Percentiles rank a stretch among this genome's conserved stretches.
Conservation (phyloP, 805 yeast genomes). For the Lipomyces spencermartinsiae region DNA sequence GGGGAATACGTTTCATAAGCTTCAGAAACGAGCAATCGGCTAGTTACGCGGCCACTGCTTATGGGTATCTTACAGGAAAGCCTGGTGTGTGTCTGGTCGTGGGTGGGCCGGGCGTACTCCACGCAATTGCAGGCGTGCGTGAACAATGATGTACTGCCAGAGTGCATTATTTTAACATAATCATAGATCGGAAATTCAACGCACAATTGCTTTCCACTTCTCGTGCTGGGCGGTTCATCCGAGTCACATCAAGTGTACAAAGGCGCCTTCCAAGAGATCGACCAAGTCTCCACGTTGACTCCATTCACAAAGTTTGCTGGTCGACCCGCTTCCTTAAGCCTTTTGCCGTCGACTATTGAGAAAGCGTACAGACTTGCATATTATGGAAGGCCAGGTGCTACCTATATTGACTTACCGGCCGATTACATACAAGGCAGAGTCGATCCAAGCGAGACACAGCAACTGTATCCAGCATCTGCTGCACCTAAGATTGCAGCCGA, state of each 20-base stretch:
- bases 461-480: constrained; percentile 15
- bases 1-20: constrained; percentile 62
- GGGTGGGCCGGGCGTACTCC: constrained; percentile 78
- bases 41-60: constrained; percentile 74
- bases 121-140: constrained; percentile 63
- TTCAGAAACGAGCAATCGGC: constrained; percentile 79
- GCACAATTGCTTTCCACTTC: constrained; percentile 67
- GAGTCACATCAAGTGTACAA: constrained; percentile 55
- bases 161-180: not conserved
- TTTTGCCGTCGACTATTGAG: constrained; percentile 51
- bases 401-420: constrained; percentile 72
- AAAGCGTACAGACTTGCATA: constrained; percentile 55
- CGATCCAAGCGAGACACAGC: constrained; percentile 13
- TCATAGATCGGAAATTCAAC: constrained; percentile 59
- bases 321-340: constrained; percentile 48
- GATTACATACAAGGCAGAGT: constrained; percentile 54
- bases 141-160: not conserved
- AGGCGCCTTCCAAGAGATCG: constrained; percentile 77
- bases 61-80: constrained; percentile 66
- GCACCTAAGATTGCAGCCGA: constrained; percentile 52
- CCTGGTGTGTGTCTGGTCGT: constrained; percentile 75
- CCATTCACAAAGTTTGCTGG: constrained; percentile 61
- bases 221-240: constrained; percentile 69
- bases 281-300: constrained; percentile 60
- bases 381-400: constrained; percentile 63